Conservation (phyloP, 371 early-diverging fungal species). For the Dichotomocladium elegans region DNA sequence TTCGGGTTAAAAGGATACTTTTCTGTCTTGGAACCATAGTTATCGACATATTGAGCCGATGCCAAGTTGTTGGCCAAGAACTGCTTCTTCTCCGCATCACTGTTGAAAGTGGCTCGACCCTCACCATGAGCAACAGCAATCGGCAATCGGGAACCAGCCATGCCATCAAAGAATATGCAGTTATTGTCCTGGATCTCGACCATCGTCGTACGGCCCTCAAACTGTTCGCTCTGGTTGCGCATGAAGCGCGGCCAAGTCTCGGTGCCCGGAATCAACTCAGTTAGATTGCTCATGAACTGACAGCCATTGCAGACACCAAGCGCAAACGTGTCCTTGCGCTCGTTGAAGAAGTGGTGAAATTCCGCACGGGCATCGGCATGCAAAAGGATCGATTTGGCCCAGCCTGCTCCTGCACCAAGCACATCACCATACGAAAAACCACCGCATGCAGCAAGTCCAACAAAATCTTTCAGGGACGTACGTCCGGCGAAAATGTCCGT, state of each 20-base stretch:
- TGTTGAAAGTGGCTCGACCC: conserved; percentile 82
- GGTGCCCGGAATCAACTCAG: conserved; percentile 79
- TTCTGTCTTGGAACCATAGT: conserved; percentile 69
- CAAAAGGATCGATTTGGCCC: conserved; percentile 89
- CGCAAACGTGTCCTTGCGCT: conserved; percentile 85
- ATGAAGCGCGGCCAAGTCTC: conserved; percentile 88
- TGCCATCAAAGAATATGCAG: conserved; percentile 80
- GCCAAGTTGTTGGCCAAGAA: conserved; percentile 50
- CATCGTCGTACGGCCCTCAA: conserved; percentile 88
- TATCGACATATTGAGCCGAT: conserved; percentile 79
- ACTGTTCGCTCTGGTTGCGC: conserved; percentile 88
- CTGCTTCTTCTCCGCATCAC: conserved; percentile 28
- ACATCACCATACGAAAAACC: conserved; percentile 98
- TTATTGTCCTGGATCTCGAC: conserved; percentile 55
- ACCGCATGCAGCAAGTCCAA: conserved; percentile 92
- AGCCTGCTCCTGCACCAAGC: conserved; percentile 94
- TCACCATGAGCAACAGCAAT: conserved; percentile 97
- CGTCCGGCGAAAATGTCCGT: conserved; percentile 82
- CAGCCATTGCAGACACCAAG: conserved; percentile 98
- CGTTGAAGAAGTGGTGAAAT: conserved; percentile 76
- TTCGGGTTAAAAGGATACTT: conserved; percentile 96
- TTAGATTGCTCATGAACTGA: conserved; percentile 89
- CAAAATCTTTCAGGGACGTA: conserved; percentile 66
- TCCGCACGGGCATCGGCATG: conserved; percentile 67
- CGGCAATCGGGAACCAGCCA: conserved; percentile 89